A percentile compares a stretch with the other conserved stretches of the same genome.
Conservation (phyloP, 148 eudicot species). For the Diospyros kaki region DNA sequence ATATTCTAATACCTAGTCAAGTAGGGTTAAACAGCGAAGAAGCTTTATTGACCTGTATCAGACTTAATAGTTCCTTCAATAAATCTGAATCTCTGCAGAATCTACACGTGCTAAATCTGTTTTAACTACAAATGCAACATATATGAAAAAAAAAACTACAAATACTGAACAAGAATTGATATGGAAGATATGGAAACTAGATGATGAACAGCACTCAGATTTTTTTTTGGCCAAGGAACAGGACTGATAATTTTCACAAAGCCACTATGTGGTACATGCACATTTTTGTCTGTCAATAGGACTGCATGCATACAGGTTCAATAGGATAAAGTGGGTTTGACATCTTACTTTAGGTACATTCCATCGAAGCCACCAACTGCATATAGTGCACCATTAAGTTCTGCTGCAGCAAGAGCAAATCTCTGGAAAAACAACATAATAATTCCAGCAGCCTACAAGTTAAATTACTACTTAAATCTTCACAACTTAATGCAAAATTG, state of each 20-base stretch:
- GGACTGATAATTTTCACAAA: background rate
- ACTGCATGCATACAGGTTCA: background rate
- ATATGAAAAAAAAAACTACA: too few relatives aligned
- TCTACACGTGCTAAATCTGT: too few relatives aligned
- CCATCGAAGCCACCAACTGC: slow-evolving; percentile 88
- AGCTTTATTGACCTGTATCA: too few relatives aligned
- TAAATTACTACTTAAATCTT: background rate
- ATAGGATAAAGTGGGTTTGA: slow-evolving; percentile 6
- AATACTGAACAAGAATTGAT: too few relatives aligned
- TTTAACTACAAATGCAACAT: too few relatives aligned
- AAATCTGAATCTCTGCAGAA: too few relatives aligned
- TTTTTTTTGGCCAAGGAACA: too few relatives aligned
- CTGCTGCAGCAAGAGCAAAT: slow-evolving; percentile 72
- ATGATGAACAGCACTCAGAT: too few relatives aligned
- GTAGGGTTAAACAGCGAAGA: too few relatives aligned
- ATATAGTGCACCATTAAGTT: slow-evolving; percentile 65
- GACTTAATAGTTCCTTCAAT: too few relatives aligned
- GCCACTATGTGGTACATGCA: background rate
- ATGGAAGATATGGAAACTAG: too few relatives aligned
- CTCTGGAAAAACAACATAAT: slow-evolving; percentile 40
- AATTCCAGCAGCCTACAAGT: background rate
- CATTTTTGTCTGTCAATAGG: background rate
- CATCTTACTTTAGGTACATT: slow-evolving; percentile 56
- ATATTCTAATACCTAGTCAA: too few relatives aligned
- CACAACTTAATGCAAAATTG: background rate